A percentile compares a stretch with the other conserved stretches of the same genome.
Evolutionary conservation across 179 eudicot species (phyloP).

Genomic region (Camellia oleifera): DNA sequence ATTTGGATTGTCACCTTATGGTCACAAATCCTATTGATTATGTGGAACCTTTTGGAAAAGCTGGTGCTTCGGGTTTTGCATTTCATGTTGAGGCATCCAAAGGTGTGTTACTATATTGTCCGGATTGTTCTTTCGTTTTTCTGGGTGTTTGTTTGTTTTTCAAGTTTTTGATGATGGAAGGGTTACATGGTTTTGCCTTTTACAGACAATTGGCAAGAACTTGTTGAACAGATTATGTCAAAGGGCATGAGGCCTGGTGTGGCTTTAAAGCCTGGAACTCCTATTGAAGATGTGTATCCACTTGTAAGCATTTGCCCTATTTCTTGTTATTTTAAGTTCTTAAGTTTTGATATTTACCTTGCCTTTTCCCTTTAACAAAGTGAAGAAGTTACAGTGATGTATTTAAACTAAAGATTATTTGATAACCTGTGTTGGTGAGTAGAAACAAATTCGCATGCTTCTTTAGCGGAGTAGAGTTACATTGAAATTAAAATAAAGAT

Average conservation of each 20-base stretch:
- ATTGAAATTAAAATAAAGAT: conserved; percentile 21
- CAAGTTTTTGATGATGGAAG: background rate
- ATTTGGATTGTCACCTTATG: conserved; percentile 96
- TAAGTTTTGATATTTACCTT: background rate
- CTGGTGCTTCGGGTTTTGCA: conserved; percentile 98
- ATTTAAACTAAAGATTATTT: no score
- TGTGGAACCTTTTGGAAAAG: conserved; percentile 91
- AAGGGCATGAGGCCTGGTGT: conserved; percentile 93
- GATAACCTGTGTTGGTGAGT: no score
- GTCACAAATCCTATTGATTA: conserved; percentile 90
- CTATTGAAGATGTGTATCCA: conserved; percentile 86
- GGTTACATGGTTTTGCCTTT: conserved; percentile 10
- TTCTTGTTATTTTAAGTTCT: conserved; percentile 9
- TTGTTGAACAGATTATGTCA: conserved; percentile 60
- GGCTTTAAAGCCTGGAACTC: conserved; percentile 86
- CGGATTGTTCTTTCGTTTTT: no score
- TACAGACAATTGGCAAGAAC: conserved; percentile 91
- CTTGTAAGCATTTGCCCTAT: conserved; percentile 42
- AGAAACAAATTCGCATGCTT: no score
- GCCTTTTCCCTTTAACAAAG: background rate
- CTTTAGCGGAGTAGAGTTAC: no score
- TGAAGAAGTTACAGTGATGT: no score
- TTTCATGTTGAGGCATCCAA: conserved; percentile 88
- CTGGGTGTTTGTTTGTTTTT: background rate
- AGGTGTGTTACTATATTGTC: conserved; percentile 39